Percentiles rank a stretch among this genome's conserved stretches.
These are phyloP conservation scores for Boletellus ananas DNA, from an alignment of 768 basidiomycete genomes.

Conservation along the genomic window DNA sequence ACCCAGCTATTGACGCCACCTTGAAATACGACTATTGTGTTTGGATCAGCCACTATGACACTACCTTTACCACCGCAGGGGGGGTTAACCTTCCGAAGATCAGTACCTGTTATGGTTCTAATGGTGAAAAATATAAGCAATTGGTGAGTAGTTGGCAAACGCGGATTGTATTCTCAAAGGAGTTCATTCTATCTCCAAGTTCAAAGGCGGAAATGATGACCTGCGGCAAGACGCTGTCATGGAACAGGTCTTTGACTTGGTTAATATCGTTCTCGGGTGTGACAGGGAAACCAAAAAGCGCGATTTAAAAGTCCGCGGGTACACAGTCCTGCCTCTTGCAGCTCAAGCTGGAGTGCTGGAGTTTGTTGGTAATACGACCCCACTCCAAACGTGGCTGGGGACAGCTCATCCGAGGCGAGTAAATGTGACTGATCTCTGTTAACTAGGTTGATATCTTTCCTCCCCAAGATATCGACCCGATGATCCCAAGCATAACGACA, in stretches of 20 bases:
- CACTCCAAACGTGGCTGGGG: conserved; percentile 60
- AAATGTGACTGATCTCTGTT: background rate
- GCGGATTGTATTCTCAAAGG: background rate
- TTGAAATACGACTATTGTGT: conserved; percentile 64
- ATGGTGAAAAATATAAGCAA: conserved; percentile 69
- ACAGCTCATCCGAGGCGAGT: conserved; percentile 60
- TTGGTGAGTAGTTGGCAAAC: conserved; percentile 50
- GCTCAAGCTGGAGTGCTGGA: conserved; percentile 81
- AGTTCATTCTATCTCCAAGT: conserved; percentile 43
- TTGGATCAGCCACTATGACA: conserved; percentile 64
- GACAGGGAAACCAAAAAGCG: conserved; percentile 79
- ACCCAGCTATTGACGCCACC: conserved; percentile 66
- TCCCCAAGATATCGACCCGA: conserved; percentile 58
- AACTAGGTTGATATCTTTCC: background rate
- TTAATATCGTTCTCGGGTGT: conserved; percentile 68
- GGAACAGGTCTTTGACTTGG: conserved; percentile 94
- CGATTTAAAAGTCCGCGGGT: conserved; percentile 70
- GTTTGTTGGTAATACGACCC: conserved; percentile 77
- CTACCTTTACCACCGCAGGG: conserved; percentile 60
- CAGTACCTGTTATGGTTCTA: conserved; percentile 58
- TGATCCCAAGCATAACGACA: conserved; percentile 42
- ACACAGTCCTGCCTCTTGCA: conserved; percentile 86
- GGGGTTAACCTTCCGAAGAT: conserved; percentile 86
- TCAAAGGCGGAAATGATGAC: conserved; percentile 91
- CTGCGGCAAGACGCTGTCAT: conserved; percentile 97